Evolutionary conservation across 352 stramenopile species (phyloP).

Genomic region (Plasmopara muralis): DNA sequence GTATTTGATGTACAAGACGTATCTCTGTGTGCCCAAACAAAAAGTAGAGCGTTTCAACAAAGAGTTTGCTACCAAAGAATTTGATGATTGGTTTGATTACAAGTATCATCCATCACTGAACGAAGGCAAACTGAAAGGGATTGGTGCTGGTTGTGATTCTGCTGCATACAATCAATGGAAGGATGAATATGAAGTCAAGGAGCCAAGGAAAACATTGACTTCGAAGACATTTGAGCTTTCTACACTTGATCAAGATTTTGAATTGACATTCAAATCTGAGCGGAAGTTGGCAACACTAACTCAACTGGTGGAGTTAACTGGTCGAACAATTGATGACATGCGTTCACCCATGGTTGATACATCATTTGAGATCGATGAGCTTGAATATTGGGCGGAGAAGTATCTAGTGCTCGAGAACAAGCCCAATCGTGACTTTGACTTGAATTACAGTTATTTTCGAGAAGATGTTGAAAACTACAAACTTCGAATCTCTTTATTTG

Average conservation of each 20-base stretch:
- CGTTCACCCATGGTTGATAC: too few relatives aligned
- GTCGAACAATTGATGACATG: too few relatives aligned
- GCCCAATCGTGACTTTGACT: too few relatives aligned
- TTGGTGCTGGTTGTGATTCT: slow-evolving; percentile 3
- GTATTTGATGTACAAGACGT: slow-evolving; percentile 4
- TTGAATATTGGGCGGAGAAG: too few relatives aligned
- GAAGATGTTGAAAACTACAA: too few relatives aligned
- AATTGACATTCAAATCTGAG: neutral
- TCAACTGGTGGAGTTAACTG: neutral
- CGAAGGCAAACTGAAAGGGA: slow-evolving; percentile 3
- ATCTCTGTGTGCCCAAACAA: slow-evolving; percentile 5
- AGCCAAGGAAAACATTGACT: neutral
- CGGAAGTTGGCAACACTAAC: neutral
- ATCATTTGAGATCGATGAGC: too few relatives aligned
- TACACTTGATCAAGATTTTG: slow-evolving; percentile 5
- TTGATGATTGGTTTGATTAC: slow-evolving; percentile 3
- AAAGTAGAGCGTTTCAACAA: slow-evolving; percentile 4
- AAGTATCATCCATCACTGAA: slow-evolving; percentile 4
- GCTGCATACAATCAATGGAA: slow-evolving; percentile 1
- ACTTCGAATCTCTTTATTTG: too few relatives aligned
- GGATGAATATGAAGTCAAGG: neutral
- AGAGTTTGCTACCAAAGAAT: slow-evolving; percentile 2
- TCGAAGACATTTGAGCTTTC: slow-evolving; percentile 2
- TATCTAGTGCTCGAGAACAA: too few relatives aligned
- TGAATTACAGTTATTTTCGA: too few relatives aligned